phyloP scores from a whole-genome alignment of 345 rosid genomes.

The Erucastrum elatum region DNA sequence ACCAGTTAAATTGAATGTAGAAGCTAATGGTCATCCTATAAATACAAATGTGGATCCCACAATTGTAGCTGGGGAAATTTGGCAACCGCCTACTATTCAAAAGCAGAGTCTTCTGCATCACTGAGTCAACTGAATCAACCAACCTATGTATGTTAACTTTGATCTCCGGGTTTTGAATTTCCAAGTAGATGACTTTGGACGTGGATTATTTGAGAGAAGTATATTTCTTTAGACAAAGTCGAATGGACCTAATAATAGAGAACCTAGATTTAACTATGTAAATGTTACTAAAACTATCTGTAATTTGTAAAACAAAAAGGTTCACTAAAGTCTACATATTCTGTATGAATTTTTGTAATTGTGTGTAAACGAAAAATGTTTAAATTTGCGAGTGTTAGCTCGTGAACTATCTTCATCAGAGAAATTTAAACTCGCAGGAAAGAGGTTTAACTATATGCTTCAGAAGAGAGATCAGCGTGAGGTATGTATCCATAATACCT shows the following conservation, averaged over 20 bases:
- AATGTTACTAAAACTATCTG: neutral
- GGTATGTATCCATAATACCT: neutral
- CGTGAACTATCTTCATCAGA: neutral
- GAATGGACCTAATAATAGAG: neutral
- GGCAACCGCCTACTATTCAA: neutral
- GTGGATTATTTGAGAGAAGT: neutral
- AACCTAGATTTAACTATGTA: neutral
- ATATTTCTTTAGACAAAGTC: neutral
- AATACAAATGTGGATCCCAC: neutral
- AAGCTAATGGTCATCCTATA: neutral
- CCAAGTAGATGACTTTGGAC: neutral
- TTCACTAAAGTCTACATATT: neutral
- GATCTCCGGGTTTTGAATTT: neutral
- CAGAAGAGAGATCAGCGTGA: neutral
- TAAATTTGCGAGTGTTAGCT: neutral
- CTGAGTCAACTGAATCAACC: neutral
- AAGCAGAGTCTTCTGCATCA: neutral
- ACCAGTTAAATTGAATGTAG: neutral
- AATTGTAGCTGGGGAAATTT: neutral
- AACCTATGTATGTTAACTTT: neutral
- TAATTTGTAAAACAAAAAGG: neutral
- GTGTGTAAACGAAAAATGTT: neutral
- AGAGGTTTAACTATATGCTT: neutral
- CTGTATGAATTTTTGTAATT: neutral
- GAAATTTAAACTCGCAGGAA: neutral